Evolutionary conservation across 805 yeast species (phyloP), one percentile per base, ranked within the genome.

Genomic region (Lachancea dasiensis): DNA sequence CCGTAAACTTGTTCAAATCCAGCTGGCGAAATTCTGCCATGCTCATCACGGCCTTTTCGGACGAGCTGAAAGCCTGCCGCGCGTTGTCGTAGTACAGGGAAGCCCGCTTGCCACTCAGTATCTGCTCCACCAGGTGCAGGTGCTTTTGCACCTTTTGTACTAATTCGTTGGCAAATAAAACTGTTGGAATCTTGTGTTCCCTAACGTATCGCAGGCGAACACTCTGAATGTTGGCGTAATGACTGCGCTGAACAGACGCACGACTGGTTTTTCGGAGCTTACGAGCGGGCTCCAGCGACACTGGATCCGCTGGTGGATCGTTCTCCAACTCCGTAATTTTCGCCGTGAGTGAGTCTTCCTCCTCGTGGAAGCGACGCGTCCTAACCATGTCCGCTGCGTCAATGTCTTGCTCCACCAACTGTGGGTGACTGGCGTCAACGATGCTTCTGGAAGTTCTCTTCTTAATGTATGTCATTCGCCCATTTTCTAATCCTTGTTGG

Each of bases 31-130:
- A 61, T 37, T 75, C 81, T 17, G 58, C 52, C 19, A 59, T 62
- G 0, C 81, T 66, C 45, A 81, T 59, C 1, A 69, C 57, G 3
- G 68, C 60, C 21, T 68, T 61, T 2, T 51, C 45, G 2, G 81
- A 73, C 1, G 51, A 40, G 11, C 58, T 47, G 10, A 56, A 58
- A 28, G 68, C 64, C 10, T 54, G 47, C 16, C 67, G 64, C 0
- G 87, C 86, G 19, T 66, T 44, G 2, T 59, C 60, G 48, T 77
- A 79, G 51, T 67, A 79, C 25, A 57, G 54, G 1, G 84, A 78
- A 9, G 64, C 57, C 1, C 54, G 48, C 9, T 62, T 43, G 3
- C 77, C 81, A 1, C 62, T 53, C n/a, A 75, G 54, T 15, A 76
- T 58, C 9, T 50, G 46, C 1, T 68, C 67, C 1, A 74, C 54